phyloP scores from a whole-genome alignment of 768 basidiomycete species.

The Hysterangium stoloniferum region DNA sequence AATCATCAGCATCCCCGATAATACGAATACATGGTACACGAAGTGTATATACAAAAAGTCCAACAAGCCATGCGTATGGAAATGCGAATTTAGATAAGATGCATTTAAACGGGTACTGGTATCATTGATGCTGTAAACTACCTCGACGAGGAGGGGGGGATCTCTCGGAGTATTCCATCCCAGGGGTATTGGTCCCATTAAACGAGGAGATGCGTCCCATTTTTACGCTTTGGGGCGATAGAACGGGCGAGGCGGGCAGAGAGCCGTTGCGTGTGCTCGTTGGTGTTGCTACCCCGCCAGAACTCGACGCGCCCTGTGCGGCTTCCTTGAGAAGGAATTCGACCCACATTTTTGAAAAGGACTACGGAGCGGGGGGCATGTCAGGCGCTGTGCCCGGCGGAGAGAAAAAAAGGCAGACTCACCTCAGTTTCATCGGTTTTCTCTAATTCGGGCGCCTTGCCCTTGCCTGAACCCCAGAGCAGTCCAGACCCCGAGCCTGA shows the following conservation, averaged over 20 bases:
- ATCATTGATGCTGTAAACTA: not conserved
- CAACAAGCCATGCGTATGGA: too few relatives aligned
- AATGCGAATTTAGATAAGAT: too few relatives aligned
- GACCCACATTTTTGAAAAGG: conserved; percentile 95
- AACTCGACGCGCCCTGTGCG: conserved; percentile 32
- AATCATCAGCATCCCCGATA: too few relatives aligned
- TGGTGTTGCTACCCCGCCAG: not conserved
- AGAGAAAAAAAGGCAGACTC: conserved; percentile 14
- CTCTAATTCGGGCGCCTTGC: conserved; percentile 49
- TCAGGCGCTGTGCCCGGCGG: not conserved
- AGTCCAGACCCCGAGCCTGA: conserved; percentile 22
- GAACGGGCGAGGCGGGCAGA: not conserved
- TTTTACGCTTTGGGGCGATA: not conserved
- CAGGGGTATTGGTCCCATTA: not conserved
- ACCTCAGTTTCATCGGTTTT: conserved; percentile 86
- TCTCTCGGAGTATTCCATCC: not conserved
- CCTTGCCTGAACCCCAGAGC: conserved; percentile 28
- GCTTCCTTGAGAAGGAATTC: conserved; percentile 97
- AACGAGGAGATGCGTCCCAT: not conserved
- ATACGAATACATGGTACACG: too few relatives aligned
- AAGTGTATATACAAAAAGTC: too few relatives aligned
- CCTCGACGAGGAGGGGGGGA: not conserved
- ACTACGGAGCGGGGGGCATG: conserved; percentile 39
- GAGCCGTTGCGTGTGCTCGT: not conserved
- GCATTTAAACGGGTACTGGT: too few relatives aligned